Evolutionary conservation across 805 yeast genomes (phyloP).

Genomic region (Saccharomycopsis fibuligera): DNA sequence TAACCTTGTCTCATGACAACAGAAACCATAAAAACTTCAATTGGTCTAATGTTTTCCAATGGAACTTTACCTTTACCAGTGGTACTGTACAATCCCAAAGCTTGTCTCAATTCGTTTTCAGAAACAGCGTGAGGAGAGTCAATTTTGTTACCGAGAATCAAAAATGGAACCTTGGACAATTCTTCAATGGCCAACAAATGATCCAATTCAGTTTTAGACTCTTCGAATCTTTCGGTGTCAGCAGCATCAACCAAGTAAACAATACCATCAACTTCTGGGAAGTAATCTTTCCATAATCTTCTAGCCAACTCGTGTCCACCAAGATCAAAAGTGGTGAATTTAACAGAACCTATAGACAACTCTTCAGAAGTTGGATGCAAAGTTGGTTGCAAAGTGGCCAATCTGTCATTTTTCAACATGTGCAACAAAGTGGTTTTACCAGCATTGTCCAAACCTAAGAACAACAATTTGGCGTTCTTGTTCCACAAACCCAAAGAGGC

Average conservation of each 20-base stretch:
- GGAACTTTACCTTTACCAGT: constrained; percentile 83
- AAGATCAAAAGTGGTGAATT: constrained; percentile 95
- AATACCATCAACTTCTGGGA: constrained; percentile 98
- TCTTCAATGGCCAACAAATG: constrained; percentile 91
- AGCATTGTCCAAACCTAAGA: constrained; percentile 95
- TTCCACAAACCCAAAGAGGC: constrained; percentile 81
- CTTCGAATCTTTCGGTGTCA: constrained; percentile 90
- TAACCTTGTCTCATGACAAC: constrained; percentile 98
- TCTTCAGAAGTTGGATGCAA: constrained; percentile 99
- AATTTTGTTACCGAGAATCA: constrained; percentile 93
- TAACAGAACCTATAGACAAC: constrained; percentile 89
- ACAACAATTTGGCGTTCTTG: constrained; percentile 92
- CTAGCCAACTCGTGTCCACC: constrained; percentile 99
- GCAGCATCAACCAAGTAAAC: constrained; percentile 97
- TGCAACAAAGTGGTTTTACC: constrained; percentile 90
- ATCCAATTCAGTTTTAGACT: constrained; percentile 91
- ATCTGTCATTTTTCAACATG: constrained; percentile 88
- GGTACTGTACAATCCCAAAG: constrained; percentile 79
- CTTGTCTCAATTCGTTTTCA: constrained; percentile 88
- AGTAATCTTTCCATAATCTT: constrained; percentile 98
- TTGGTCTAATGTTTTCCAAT: constrained; percentile 72
- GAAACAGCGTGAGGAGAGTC: constrained; percentile 92
- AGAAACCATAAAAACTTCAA: constrained; percentile 95
- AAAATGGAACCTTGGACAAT: constrained; percentile 81
- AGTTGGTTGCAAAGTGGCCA: constrained; percentile 97